phyloP scores from a whole-genome alignment of 2,329 filamentous ascomycete species.

The Hymenoscyphus fructigenus region DNA sequence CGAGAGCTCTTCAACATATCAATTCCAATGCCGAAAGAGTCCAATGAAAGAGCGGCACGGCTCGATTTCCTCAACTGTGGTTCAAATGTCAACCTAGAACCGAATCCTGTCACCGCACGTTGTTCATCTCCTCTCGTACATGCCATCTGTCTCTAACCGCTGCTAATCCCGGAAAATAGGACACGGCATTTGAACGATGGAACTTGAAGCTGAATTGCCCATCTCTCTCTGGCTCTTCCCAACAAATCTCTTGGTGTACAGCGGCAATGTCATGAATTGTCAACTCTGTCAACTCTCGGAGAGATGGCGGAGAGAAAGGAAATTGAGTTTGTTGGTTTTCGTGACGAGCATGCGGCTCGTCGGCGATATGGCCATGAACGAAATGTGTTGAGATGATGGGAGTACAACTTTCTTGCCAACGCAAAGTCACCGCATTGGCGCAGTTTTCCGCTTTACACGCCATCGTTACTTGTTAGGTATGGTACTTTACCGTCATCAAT shows the following conservation, averaged over 20 bases:
- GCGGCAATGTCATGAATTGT: not conserved
- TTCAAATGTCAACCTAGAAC: not conserved
- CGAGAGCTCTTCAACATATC: too few species aligned
- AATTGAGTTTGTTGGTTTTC: not conserved
- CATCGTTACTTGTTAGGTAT: not conserved
- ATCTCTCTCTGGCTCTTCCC: not conserved
- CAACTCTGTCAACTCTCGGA: not conserved
- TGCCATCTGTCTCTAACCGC: not conserved
- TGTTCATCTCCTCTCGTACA: not conserved
- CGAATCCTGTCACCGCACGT: not conserved
- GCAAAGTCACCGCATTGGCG: slow-evolving; percentile 5
- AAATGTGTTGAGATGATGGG: not conserved
- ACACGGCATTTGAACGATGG: not conserved
- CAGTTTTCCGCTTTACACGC: slow-evolving; percentile 5
- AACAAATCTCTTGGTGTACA: not conserved
- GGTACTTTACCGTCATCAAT: not conserved
- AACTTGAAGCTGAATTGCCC: not conserved
- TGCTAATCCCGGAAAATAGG: not conserved
- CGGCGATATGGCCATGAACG: not conserved
- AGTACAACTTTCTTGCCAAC: slow-evolving; percentile 2
- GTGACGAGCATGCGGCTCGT: slow-evolving; percentile 2
- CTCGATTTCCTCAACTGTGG: not conserved
- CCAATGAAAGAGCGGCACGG: not conserved
- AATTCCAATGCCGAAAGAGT: too few species aligned
- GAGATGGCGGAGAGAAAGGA: not conserved